Percentiles rank a stretch among this genome's conserved stretches.
Conservation (phyloP, 768 basidiomycete species). For the Kwoniella botswanensis region DNA sequence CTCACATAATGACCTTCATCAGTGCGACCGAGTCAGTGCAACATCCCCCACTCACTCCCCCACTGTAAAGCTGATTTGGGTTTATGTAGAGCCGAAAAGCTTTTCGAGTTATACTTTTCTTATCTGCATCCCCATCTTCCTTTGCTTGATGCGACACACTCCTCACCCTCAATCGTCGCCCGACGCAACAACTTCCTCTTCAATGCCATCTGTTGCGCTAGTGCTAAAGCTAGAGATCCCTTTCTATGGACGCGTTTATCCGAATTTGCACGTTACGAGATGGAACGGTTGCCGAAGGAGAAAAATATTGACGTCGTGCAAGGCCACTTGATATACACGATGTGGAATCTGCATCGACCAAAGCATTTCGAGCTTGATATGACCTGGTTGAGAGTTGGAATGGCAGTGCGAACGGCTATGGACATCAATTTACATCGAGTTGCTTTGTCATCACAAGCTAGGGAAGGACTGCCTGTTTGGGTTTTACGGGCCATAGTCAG, state of each 20-base stretch:
- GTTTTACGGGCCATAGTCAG: constrained; percentile 36
- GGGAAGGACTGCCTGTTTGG: constrained; percentile 33
- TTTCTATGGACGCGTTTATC: constrained; percentile 38
- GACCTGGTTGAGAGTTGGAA: constrained; percentile 42
- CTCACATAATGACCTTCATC: constrained; percentile 46
- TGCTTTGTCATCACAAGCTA: constrained; percentile 30
- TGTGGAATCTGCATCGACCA: constrained; percentile 47
- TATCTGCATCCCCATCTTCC: constrained; percentile 47
- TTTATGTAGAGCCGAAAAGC: constrained; percentile 31
- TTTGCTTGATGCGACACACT: constrained; percentile 34
- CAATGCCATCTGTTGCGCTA: constrained; percentile 48
- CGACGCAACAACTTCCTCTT: constrained; percentile 50
- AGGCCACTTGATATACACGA: constrained; percentile 44
- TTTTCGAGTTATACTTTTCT: constrained; percentile 42
- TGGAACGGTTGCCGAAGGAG: constrained; percentile 46
- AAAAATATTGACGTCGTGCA: constrained; percentile 50
- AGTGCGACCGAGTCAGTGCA: constrained; percentile 33
- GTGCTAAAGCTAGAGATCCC: constrained; percentile 38
- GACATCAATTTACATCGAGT: constrained; percentile 50
- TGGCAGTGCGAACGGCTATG: constrained; percentile 41
- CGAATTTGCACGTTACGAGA: constrained; percentile 44
- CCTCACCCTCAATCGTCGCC: constrained; percentile 34
- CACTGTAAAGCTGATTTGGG: too few species aligned
- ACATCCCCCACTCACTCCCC: too few species aligned
- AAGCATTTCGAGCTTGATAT: constrained; percentile 48